Conservation (phyloP, 2,329 filamentous ascomycete species). For the Fusarium sp. region DNA sequence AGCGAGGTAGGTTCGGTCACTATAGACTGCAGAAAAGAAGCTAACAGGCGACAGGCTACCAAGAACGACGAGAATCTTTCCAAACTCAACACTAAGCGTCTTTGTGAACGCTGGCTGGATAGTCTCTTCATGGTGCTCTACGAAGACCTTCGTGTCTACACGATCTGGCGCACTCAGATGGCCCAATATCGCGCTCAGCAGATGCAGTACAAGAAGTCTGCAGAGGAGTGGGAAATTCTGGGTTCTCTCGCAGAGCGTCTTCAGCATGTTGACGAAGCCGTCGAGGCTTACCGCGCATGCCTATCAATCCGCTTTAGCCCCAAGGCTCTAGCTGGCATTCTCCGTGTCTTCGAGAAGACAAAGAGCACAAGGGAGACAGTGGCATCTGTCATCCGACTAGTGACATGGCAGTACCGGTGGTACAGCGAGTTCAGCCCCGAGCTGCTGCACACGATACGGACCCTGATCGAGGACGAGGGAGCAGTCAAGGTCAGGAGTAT, state of each 20-base stretch:
- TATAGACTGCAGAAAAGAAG: background rate
- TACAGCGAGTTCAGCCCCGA: conserved; percentile 99
- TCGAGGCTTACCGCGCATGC: conserved; percentile 93
- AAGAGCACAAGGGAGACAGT: conserved; percentile 86
- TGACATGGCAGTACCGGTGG: conserved; percentile 99
- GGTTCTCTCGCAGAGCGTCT: conserved; percentile 92
- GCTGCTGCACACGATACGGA: conserved; percentile 87
- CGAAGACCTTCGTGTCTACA: conserved; percentile 97
- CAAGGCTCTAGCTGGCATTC: conserved; percentile 87
- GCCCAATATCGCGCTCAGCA: conserved; percentile 94
- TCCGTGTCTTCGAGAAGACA: conserved; percentile 81
- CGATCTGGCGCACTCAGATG: conserved; percentile 99
- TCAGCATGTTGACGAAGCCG: conserved; percentile 90
- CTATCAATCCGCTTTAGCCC: conserved; percentile 90
- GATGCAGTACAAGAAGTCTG: conserved; percentile 95
- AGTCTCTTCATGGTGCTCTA: conserved; percentile 99
- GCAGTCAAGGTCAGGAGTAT: conserved; percentile 98
- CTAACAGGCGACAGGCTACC: conserved; percentile 63
- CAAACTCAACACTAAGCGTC: conserved; percentile 94
- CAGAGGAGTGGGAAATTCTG: conserved; percentile 98
- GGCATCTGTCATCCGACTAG: conserved; percentile 86
- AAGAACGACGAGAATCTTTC: conserved; percentile 81
- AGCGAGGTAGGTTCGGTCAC: conserved; percentile 68
- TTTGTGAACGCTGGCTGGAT: conserved; percentile 98
- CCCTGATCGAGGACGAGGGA: conserved; percentile 96